Conservation (phyloP, 2,329 filamentous ascomycete genomes). For the Penicillium sp. region DNA sequence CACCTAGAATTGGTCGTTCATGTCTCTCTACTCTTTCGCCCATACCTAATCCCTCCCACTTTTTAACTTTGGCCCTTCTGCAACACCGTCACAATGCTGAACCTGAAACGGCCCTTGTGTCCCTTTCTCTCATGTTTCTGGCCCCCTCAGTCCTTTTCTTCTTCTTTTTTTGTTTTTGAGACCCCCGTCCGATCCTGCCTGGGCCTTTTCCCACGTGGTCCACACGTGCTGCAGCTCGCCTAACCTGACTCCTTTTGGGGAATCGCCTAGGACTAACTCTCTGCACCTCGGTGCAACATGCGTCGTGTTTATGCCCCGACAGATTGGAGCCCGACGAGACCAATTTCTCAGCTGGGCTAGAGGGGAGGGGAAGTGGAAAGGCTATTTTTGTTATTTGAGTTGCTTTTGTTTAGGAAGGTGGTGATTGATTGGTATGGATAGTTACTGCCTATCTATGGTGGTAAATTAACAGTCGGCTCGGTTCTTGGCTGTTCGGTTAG, state of each 20-base stretch:
- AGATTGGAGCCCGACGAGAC: neutral
- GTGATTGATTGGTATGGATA: neutral
- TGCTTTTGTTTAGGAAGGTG: neutral
- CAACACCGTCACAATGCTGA: constrained; percentile 10
- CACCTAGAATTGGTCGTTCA: constrained; percentile 7
- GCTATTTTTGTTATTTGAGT: neutral
- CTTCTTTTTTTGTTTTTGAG: constrained; percentile 1
- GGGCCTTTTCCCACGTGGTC: constrained; percentile 30
- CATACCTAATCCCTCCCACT: neutral
- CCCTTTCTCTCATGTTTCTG: neutral
- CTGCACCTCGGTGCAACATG: constrained; percentile 13
- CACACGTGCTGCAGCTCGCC: constrained; percentile 33
- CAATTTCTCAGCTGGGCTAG: neutral
- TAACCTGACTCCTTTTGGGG: constrained; percentile 26
- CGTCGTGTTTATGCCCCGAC: constrained; percentile 23
- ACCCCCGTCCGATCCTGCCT: constrained; percentile 1
- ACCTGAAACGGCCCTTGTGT: constrained; percentile 11
- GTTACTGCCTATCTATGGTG: neutral
- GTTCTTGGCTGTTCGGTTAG: constrained; percentile 1
- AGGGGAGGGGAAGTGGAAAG: neutral
- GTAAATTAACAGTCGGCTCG: neutral
- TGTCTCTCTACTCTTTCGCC: neutral
- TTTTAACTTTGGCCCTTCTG: constrained; percentile 7
- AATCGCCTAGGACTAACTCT: constrained; percentile 3
- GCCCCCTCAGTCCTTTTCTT: neutral